A percentile compares a stretch with the other conserved stretches of the same genome.
These are phyloP conservation scores for Ceratocystis colombiana DNA, from an alignment of 2,329 filamentous ascomycete genomes.

Conservation along the genomic window DNA sequence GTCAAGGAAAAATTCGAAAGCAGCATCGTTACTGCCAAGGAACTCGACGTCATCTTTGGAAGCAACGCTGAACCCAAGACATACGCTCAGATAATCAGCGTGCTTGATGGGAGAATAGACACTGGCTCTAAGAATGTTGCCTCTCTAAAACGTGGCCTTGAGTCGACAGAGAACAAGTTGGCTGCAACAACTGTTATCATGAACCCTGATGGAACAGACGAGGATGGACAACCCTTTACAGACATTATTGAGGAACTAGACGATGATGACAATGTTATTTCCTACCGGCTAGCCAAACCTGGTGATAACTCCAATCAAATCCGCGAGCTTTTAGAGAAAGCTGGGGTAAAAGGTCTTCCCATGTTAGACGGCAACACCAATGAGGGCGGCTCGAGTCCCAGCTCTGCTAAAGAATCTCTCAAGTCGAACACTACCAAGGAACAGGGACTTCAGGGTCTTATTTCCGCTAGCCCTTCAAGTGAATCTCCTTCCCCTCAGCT, in stretches of 20 bases:
- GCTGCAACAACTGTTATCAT: slow-evolving; percentile 25
- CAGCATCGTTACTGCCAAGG: slow-evolving; percentile 50
- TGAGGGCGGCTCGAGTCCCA: slow-evolving; percentile 1
- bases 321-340: slow-evolving; percentile 63
- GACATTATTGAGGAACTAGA: slow-evolving; percentile 91
- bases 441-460: slow-evolving; percentile 43
- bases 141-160: slow-evolving; percentile 35
- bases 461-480: slow-evolving; percentile 27
- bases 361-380: slow-evolving; percentile 1
- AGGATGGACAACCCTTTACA: slow-evolving; percentile 54
- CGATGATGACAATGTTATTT: slow-evolving; percentile 76
- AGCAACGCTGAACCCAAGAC: slow-evolving; percentile 28
- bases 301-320: slow-evolving; percentile 58
- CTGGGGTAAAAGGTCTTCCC: slow-evolving; percentile 45
- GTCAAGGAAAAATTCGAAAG: slow-evolving; percentile 52
- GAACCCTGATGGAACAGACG: slow-evolving; percentile 30
- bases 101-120: slow-evolving; percentile 37
- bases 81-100: slow-evolving; percentile 46
- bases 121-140: slow-evolving; percentile 24
- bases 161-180: slow-evolving; percentile 54
- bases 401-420: slow-evolving; percentile 12
- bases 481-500: slow-evolving; percentile 34
- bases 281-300: slow-evolving; percentile 54
- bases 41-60: slow-evolving; percentile 42
- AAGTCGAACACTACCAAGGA: slow-evolving; percentile 37